Evolutionary conservation across 2,329 filamentous ascomycete species (phyloP).

Genomic region (Xylaria sp.): DNA sequence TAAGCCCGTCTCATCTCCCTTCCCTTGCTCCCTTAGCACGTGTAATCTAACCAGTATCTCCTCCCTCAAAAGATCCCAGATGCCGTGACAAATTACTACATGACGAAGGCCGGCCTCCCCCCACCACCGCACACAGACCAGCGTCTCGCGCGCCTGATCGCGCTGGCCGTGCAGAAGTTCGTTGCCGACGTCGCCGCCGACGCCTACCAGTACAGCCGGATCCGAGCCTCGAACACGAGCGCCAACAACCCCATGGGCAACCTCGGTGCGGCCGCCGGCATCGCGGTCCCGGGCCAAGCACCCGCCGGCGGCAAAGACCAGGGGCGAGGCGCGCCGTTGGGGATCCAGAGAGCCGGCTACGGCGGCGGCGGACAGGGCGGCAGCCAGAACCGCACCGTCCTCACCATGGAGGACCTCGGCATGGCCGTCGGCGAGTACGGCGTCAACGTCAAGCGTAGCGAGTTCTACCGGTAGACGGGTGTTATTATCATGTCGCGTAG

Average conservation of each 20-base stretch:
- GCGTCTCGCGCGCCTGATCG: constrained; percentile 89
- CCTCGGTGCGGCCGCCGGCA: constrained; percentile 78
- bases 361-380: constrained; percentile 90
- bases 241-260: constrained; percentile 92
- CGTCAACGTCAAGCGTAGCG: constrained; percentile 95
- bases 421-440: constrained; percentile 99
- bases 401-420: constrained; percentile 98
- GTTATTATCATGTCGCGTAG: not conserved
- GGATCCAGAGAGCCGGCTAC: constrained; percentile 80
- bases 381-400: constrained; percentile 88
- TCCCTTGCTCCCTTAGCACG: constrained; percentile 6
- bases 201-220: constrained; percentile 96
- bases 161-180: constrained; percentile 98
- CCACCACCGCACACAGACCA: constrained; percentile 91
- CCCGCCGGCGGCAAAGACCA: constrained; percentile 66
- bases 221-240: constrained; percentile 88
- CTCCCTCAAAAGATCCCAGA: constrained; percentile 79
- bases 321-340: constrained; percentile 69
- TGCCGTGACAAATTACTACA: constrained; percentile 97
- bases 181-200: constrained; percentile 97
- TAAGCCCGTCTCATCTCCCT: constrained; percentile 59
- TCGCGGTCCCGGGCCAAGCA: constrained; percentile 70
- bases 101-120: constrained; percentile 93
- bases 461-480: constrained; percentile 74
- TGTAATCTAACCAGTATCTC: constrained; percentile 18